These are phyloP conservation scores for Gloeopeniophorella convolvens DNA, from an alignment of 768 basidiomycete genomes.

Conservation along the genomic window DNA sequence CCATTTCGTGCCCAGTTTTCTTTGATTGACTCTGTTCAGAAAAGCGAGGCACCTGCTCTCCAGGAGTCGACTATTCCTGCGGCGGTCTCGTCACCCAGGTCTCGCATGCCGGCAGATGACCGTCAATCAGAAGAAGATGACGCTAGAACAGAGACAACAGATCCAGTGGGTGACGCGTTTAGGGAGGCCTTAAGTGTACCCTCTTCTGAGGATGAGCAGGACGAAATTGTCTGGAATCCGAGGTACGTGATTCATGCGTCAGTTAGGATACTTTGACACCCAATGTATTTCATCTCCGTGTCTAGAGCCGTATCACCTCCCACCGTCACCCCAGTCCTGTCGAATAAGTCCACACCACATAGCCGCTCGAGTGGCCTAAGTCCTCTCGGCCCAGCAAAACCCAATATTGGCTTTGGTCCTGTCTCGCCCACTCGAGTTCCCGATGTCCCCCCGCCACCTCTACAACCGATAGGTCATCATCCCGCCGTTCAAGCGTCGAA, in stretches of 20 bases:
- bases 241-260: slow-evolving; percentile 33
- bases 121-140: slow-evolving; percentile 41
- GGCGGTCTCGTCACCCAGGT: background rate
- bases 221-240: slow-evolving; percentile 74
- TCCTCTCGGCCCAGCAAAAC: slow-evolving; percentile 7
- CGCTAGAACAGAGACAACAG: slow-evolving; percentile 63
- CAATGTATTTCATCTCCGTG: background rate
- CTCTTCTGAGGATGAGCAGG: slow-evolving; percentile 46
- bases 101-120: slow-evolving; percentile 22
- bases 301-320: slow-evolving; percentile 11
- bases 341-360: slow-evolving; percentile 9
- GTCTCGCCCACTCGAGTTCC: slow-evolving; percentile 27
- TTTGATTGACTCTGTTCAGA: slow-evolving; percentile 13
- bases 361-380: slow-evolving; percentile 5
- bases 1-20: slow-evolving; percentile 14
- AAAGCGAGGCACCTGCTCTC: background rate
- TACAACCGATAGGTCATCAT: slow-evolving; percentile 13
- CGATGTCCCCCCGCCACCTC: slow-evolving; percentile 21
- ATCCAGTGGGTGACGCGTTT: slow-evolving; percentile 69
- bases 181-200: slow-evolving; percentile 39
- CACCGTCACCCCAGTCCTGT: slow-evolving; percentile 5
- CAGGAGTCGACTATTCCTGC: background rate
- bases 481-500: slow-evolving; percentile 12
- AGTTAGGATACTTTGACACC: background rate
- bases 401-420: slow-evolving; percentile 15